Percentiles rank a stretch among this genome's conserved stretches.
Evolutionary conservation across 1,284 basidiomycete species (phyloP).

Genomic region (Stygiomarasmius scandens): DNA sequence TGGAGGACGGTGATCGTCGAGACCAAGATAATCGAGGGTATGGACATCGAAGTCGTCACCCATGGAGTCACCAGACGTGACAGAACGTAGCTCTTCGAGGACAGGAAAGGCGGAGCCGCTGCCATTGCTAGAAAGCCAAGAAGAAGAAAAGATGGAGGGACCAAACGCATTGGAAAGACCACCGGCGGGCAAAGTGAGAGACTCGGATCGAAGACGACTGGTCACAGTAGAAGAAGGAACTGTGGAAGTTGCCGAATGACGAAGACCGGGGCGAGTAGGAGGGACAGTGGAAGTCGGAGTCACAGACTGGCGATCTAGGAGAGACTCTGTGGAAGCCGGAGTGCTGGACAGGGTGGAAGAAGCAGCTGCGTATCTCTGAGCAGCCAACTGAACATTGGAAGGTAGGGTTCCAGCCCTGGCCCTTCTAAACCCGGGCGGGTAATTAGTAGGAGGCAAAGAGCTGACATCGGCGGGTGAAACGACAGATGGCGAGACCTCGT

Average conservation of each 20-base stretch:
- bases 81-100: conserved; percentile 78
- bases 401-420: conserved; percentile 88
- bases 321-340: conserved; percentile 64
- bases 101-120: conserved; percentile 59
- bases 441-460: conserved; percentile 66
- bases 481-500: conserved; percentile 58
- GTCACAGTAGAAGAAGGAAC: conserved; percentile 62
- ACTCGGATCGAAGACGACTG: conserved; percentile 88
- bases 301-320: conserved; percentile 60
- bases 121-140: conserved; percentile 77
- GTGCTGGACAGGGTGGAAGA: conserved; percentile 58
- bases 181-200: conserved; percentile 77
- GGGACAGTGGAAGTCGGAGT: conserved; percentile 48
- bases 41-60: conserved; percentile 92
- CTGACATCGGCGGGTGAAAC: conserved; percentile 59
- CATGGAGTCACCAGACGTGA: conserved; percentile 75
- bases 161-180: conserved; percentile 88
- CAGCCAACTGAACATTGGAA: conserved; percentile 85
- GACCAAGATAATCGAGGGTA: conserved; percentile 92
- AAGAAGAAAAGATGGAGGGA: conserved; percentile 82
- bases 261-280: conserved; percentile 68
- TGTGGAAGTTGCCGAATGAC: conserved; percentile 59
- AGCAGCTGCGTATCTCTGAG: conserved; percentile 77
- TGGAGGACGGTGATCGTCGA: conserved; percentile 75
- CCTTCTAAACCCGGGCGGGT: conserved; percentile 79